Evolutionary conservation across 2,329 filamentous ascomycete genomes (phyloP).

Genomic region (Stemphylium beticola): DNA sequence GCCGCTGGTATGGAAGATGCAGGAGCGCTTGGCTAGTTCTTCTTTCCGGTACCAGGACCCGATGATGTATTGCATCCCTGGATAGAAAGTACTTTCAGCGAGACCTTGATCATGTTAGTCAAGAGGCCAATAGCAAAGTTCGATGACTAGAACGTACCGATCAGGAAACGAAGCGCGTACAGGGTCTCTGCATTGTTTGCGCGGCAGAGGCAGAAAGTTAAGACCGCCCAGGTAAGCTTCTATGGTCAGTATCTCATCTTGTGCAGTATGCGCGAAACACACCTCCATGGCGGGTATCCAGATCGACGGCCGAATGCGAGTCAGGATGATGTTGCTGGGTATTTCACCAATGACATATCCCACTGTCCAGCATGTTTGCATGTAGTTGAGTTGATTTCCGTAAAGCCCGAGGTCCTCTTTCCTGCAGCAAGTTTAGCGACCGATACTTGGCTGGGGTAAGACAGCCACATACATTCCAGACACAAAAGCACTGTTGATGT

Average conservation of each 20-base stretch:
- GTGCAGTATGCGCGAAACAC: not conserved
- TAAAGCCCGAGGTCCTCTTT: conserved; percentile 34
- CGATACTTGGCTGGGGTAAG: accelerated
- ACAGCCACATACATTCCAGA: conserved; percentile 25
- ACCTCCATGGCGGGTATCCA: conserved; percentile 20
- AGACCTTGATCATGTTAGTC: conserved; percentile 40
- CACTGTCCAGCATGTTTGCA: conserved; percentile 64
- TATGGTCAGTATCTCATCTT: not conserved
- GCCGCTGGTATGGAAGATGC: conserved; percentile 23
- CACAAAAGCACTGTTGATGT: conserved; percentile 36
- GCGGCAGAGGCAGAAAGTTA: conserved; percentile 11
- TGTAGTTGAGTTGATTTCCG: conserved; percentile 46
- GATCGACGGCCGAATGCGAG: conserved; percentile 17
- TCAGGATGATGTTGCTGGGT: conserved; percentile 35
- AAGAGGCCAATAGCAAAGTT: not conserved
- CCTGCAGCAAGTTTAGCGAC: not conserved
- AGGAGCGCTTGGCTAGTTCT: conserved; percentile 22
- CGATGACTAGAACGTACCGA: not conserved
- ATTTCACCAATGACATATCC: conserved; percentile 58
- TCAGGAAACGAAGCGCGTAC: conserved; percentile 23
- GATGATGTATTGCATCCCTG: conserved; percentile 49
- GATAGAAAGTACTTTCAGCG: conserved; percentile 59
- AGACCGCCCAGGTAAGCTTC: conserved; percentile 10
- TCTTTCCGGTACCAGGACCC: conserved; percentile 29
- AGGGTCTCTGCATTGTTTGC: conserved; percentile 11